Percentiles rank a stretch among this genome's conserved stretches.
These are phyloP conservation scores for Penicillium paxilli DNA, from an alignment of 495 filamentous ascomycete genomes.

Conservation along the genomic window DNA sequence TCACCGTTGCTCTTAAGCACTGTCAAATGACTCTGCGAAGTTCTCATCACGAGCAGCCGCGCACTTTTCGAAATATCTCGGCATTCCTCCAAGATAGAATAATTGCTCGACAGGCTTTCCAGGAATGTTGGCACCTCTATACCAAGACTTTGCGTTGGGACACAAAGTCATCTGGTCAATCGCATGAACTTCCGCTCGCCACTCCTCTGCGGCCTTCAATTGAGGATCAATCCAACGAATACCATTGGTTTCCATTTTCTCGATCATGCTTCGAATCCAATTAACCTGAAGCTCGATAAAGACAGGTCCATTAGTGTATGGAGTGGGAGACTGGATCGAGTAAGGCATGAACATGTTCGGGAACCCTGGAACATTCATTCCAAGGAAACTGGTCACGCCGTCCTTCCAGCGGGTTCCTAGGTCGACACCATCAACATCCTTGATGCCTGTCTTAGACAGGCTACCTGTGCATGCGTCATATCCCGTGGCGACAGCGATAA, in stretches of 20 bases:
- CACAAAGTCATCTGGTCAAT: slow-evolving; percentile 46
- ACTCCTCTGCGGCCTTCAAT: slow-evolving; percentile 43
- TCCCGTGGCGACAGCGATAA: slow-evolving; percentile 55
- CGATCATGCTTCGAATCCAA: slow-evolving; percentile 48
- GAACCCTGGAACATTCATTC: slow-evolving; percentile 45
- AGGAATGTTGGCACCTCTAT: slow-evolving; percentile 44
- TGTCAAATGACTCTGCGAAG: not conserved
- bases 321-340: slow-evolving; percentile 48
- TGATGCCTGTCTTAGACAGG: slow-evolving; percentile 47
- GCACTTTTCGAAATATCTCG: slow-evolving; percentile 13
- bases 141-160: slow-evolving; percentile 34
- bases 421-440: slow-evolving; percentile 34
- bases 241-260: slow-evolving; percentile 39
- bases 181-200: slow-evolving; percentile 39
- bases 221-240: slow-evolving; percentile 43
- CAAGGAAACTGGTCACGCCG: slow-evolving; percentile 41
- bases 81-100: slow-evolving; percentile 33
- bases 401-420: slow-evolving; percentile 44
- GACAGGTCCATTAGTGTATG: slow-evolving; percentile 50
- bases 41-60: not conserved
- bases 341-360: slow-evolving; percentile 57
- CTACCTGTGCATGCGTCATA: slow-evolving; percentile 54
- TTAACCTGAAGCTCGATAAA: slow-evolving; percentile 50
- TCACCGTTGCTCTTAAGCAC: not conserved
- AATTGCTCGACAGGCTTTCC: slow-evolving; percentile 46